phyloP scores from a whole-genome alignment of 306 rosid species.

The Styphnolobium japonicum region DNA sequence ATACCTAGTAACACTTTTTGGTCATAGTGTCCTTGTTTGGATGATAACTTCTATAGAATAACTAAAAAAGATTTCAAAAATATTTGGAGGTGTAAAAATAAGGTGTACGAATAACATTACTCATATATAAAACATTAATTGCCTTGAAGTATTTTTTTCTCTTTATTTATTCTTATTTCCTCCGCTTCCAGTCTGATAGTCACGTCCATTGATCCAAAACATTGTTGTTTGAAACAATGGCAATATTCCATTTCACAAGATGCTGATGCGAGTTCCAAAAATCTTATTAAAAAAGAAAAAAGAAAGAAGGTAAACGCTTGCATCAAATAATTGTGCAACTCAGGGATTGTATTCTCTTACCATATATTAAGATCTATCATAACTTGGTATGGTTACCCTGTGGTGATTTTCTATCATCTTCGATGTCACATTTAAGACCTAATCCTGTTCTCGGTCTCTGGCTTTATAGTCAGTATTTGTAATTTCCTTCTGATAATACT shows the following conservation, averaged over 20 bases:
- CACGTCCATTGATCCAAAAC: not conserved
- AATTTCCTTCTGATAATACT: not conserved
- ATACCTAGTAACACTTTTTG: too few relatives aligned
- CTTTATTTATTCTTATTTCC: not conserved
- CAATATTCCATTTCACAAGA: too few relatives aligned
- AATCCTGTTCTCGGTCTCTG: not conserved
- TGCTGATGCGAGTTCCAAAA: not conserved
- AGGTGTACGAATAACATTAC: too few relatives aligned
- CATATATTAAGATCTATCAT: not conserved
- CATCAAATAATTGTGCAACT: not conserved
- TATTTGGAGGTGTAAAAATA: too few relatives aligned
- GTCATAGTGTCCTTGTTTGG: too few relatives aligned
- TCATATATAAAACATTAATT: not conserved
- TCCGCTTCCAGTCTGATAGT: too few relatives aligned
- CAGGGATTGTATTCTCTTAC: not conserved
- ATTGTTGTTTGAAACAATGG: not conserved
- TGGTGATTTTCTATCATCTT: conserved; percentile 9
- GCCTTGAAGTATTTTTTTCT: not conserved
- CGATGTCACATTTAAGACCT: not conserved
- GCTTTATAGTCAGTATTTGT: not conserved
- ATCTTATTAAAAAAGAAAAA: not conserved
- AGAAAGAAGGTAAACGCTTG: not conserved
- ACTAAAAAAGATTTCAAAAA: too few relatives aligned
- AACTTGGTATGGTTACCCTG: not conserved
- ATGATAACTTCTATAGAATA: too few relatives aligned